phyloP scores from a whole-genome alignment of 2,329 filamentous ascomycete species.

The Hirsutella rhossiliensis region DNA sequence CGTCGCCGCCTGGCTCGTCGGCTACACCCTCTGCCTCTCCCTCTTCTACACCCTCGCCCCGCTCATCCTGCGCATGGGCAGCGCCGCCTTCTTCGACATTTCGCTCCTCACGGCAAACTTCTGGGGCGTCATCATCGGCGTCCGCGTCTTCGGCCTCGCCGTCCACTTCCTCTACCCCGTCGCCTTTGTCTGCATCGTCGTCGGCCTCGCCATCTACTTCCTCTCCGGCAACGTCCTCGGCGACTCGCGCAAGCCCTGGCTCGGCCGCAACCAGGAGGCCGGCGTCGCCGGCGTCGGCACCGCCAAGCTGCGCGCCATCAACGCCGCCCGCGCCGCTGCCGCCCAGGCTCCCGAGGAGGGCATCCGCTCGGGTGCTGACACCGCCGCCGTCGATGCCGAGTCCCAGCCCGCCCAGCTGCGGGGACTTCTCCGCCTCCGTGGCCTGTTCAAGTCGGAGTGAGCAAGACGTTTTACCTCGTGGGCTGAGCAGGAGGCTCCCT shows the following conservation, averaged over 20 bases:
- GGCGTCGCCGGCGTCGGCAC: conserved; percentile 75
- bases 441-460: no score
- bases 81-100: conserved; percentile 94
- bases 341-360: background rate
- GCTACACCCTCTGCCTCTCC: conserved; percentile 72
- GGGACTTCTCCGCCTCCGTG: no score
- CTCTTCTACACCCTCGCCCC: conserved; percentile 86
- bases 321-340: conserved; percentile 30
- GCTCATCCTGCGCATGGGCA: conserved; percentile 77
- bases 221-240: conserved; percentile 69
- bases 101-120: conserved; percentile 89
- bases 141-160: conserved; percentile 66
- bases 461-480: no score
- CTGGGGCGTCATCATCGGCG: conserved; percentile 90
- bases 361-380: no score
- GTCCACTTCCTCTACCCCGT: conserved; percentile 92
- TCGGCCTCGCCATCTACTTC: conserved; percentile 82
- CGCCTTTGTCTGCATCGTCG: conserved; percentile 83
- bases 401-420: background rate
- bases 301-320: conserved; percentile 64
- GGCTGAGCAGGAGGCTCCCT: no score
- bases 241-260: conserved; percentile 89
- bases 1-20: conserved; percentile 72
- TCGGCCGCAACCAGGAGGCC: conserved; percentile 73
- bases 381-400: conserved; percentile 15